Percentiles rank a stretch among this genome's conserved stretches.
These are phyloP conservation scores for Ogataea wickerhamii DNA, from an alignment of 805 yeast species.

Conservation along the genomic window DNA sequence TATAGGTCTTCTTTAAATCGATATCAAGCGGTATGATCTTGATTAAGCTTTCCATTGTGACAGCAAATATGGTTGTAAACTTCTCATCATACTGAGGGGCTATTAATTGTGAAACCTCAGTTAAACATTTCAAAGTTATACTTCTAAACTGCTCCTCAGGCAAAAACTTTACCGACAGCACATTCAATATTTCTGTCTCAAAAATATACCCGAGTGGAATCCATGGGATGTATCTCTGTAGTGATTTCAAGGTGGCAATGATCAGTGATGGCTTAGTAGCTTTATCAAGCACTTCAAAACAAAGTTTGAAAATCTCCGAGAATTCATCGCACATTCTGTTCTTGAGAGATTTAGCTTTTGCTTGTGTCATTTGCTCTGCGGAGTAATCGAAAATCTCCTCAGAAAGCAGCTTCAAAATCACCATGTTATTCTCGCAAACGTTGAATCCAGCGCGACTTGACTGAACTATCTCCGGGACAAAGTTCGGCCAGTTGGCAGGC, in stretches of 20 bases:
- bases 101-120: conserved; percentile 76
- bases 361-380: conserved; percentile 96
- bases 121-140: conserved; percentile 83
- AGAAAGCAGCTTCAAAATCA: conserved; percentile 77
- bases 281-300: conserved; percentile 89
- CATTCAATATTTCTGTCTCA: conserved; percentile 74
- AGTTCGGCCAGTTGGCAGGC: conserved; percentile 99
- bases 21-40: conserved; percentile 68
- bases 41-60: conserved; percentile 66
- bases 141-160: conserved; percentile 77
- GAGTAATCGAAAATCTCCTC: conserved; percentile 96
- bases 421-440: conserved; percentile 98
- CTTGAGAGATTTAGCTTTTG: conserved; percentile 81
- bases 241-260: conserved; percentile 76
- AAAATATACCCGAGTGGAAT: conserved; percentile 87
- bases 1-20: conserved; percentile 69
- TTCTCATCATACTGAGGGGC: conserved; percentile 54
- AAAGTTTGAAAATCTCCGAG: conserved; percentile 86
- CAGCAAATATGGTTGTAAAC: conserved; percentile 66
- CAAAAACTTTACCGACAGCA: conserved; percentile 73
- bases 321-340: conserved; percentile 85
- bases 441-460: conserved; percentile 82
- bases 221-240: conserved; percentile 89
- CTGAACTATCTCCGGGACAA: conserved; percentile 86
- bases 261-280: conserved; percentile 82